phyloP scores from a whole-genome alignment of 306 rosid species.

The Rosa rugosa region DNA sequence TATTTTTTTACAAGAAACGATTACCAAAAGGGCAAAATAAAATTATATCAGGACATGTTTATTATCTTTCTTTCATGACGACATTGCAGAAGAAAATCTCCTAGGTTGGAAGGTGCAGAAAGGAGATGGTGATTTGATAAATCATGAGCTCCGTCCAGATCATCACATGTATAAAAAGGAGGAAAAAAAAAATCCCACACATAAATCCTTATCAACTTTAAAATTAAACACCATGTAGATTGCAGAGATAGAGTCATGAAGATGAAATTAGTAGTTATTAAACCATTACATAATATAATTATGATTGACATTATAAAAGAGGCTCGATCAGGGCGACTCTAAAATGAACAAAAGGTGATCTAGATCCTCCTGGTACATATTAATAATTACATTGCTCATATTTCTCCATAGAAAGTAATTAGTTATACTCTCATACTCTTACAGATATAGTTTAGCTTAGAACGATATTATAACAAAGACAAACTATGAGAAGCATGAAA shows the following conservation, averaged over 20 bases:
- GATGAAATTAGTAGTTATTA: not conserved
- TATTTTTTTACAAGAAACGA: not conserved
- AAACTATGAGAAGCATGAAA: not conserved
- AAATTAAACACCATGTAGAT: not conserved
- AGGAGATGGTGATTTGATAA: not conserved
- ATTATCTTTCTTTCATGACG: not conserved
- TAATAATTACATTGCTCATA: conserved; percentile 14
- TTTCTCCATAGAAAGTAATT: conserved; percentile 9
- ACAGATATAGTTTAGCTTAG: not conserved
- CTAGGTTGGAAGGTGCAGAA: not conserved
- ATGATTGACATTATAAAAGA: not conserved
- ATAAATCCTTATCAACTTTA: not conserved
- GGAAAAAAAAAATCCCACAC: not conserved
- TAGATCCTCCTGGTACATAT: not conserved
- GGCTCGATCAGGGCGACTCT: too few relatives aligned
- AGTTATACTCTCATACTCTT: not conserved
- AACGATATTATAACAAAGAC: not conserved
- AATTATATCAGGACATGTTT: too few relatives aligned
- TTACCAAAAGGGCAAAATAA: too few relatives aligned
- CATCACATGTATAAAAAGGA: not conserved
- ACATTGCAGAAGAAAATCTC: too few relatives aligned
- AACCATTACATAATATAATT: not conserved
- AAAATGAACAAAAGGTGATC: conserved; percentile 6
- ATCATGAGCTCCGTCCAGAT: not conserved
- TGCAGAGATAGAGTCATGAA: not conserved